These are phyloP conservation scores for Taphrina wiesneri DNA, from an alignment of 1,139 yeast genomes.

Conservation along the genomic window DNA sequence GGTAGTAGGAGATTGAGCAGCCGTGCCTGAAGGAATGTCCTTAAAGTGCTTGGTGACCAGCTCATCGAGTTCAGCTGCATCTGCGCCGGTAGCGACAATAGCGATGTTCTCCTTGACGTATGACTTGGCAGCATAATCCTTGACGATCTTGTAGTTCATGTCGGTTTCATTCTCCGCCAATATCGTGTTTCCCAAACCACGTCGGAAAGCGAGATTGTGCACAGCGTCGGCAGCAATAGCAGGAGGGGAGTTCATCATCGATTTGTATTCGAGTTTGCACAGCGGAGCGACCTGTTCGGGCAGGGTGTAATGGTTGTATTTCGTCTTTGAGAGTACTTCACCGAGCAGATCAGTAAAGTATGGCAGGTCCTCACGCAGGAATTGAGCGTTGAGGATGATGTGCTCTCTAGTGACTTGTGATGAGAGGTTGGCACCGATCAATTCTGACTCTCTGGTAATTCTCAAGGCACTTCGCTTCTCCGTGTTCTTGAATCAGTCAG, in stretches of 20 bases:
- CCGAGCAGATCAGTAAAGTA: constrained; percentile 86
- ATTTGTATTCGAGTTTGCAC: constrained; percentile 56
- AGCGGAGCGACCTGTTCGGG: constrained; percentile 79
- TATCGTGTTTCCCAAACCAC: constrained; percentile 84
- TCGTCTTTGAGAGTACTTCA: constrained; percentile 63
- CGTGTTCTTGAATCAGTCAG: constrained; percentile 56
- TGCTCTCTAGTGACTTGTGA: constrained; percentile 79
- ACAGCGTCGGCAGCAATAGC: constrained; percentile 74
- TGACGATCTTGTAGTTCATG: constrained; percentile 65
- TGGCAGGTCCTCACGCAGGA: constrained; percentile 85
- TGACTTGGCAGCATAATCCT: constrained; percentile 64
- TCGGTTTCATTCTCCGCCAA: constrained; percentile 64
- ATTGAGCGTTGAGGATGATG: constrained; percentile 73
- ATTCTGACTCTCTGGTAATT: constrained; percentile 90
- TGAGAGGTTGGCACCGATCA: constrained; percentile 79
- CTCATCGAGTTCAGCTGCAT: constrained; percentile 64
- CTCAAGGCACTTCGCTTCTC: constrained; percentile 83
- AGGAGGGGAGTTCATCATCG: constrained; percentile 56
- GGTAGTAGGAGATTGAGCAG: constrained; percentile 52
- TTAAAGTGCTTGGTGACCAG: constrained; percentile 70
- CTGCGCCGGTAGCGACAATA: constrained; percentile 73
- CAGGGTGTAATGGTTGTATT: constrained; percentile 54
- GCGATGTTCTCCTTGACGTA: constrained; percentile 72
- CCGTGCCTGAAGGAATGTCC: constrained; percentile 57
- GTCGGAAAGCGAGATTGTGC: constrained; percentile 80